A percentile compares a stretch with the other conserved stretches of the same genome.
Evolutionary conservation across 2,329 filamentous ascomycete genomes (phyloP).

Genomic region (Chrysosporium keratinophilum): DNA sequence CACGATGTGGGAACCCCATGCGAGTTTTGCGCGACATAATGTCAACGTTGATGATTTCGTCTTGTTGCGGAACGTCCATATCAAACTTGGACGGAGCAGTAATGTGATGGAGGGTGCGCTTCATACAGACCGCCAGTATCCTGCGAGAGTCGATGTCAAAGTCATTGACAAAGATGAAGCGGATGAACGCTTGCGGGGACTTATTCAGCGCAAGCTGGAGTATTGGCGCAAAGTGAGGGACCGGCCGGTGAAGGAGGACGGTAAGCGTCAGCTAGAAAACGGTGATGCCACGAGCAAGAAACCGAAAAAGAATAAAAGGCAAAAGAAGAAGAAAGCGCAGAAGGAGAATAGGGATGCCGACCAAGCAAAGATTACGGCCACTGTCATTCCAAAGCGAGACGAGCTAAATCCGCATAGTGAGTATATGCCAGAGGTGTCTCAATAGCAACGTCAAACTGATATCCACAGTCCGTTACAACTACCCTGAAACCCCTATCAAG

Average conservation of each 20-base stretch:
- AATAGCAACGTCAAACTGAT: conserved; percentile 15
- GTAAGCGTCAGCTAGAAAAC: conserved; percentile 9
- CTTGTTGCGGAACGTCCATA: conserved; percentile 59
- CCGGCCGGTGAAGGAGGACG: conserved; percentile 24
- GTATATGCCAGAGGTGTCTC: conserved; percentile 13
- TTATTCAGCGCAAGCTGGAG: conserved; percentile 53
- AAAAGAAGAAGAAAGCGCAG: conserved; percentile 24
- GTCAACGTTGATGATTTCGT: conserved; percentile 55
- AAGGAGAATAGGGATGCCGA: not conserved
- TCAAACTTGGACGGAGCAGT: conserved; percentile 47
- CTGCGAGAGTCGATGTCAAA: conserved; percentile 49
- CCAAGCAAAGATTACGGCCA: not conserved
- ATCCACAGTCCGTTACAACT: conserved; percentile 38
- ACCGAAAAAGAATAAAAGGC: conserved; percentile 28
- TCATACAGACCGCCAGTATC: conserved; percentile 48
- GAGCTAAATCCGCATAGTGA: conserved; percentile 36
- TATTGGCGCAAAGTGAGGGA: conserved; percentile 46
- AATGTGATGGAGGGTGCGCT: conserved; percentile 61
- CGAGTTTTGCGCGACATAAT: conserved; percentile 44
- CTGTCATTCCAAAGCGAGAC: conserved; percentile 16
- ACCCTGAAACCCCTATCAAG: conserved; percentile 33
- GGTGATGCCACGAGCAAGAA: conserved; percentile 13
- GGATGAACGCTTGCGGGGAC: conserved; percentile 40
- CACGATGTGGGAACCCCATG: conserved; percentile 60
- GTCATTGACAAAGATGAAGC: conserved; percentile 41